Base-by-base conservation (phyloP, 768 basidiomycete genomes). In the Ramaria sp. region DNA sequence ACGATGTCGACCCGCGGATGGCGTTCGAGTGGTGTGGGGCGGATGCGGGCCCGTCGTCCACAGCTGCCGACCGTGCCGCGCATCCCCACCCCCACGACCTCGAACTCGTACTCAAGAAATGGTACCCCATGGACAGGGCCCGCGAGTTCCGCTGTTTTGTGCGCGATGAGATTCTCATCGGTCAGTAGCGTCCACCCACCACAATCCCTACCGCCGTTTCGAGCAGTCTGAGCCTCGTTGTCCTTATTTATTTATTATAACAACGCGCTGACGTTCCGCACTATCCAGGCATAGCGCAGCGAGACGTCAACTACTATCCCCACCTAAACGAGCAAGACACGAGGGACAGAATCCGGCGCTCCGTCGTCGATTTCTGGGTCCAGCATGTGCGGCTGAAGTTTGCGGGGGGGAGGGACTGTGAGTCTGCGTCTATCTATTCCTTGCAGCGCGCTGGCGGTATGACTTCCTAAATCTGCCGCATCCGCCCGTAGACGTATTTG, bases 91-190 rank as follows among this genome's bases (percentile, higher is more conserved):
- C 45, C 1, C 88, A 90, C 65, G 75, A 82, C 24, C 73, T 89
- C 4, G 93, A 98, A 66, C 79, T 98, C 10, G 84, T 96, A 1
- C 73, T 97, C 53, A 80, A 89, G 54, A 94, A 92, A 66, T 96
- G 91, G 89, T 90, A 91, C 62, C 74, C 86, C 22, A 73, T 98
- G 54, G 88, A 93, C 63, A 78, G 79, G 33, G 82, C 88, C 59
- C 79, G 92, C 49, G 94, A 98, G 69, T 69, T 96, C 51, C 76
- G 95, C 19, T 95, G 94, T 73, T 97, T 98, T 65, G 91, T 97
- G 7, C 76, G 90, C 31, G 71, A 82, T 10, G 77, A 83, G 54
- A 68, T 62, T 1, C 71, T 98, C 6, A 63, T 96, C 20, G 95
- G 94, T 93, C 48, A 41, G 69, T 64, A 6, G 5, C 2, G 11